A percentile compares a stretch with the other conserved stretches of the same genome.
phyloP scores from a whole-genome alignment of 2,329 filamentous ascomycete genomes.

The Verticillium nubilum region DNA sequence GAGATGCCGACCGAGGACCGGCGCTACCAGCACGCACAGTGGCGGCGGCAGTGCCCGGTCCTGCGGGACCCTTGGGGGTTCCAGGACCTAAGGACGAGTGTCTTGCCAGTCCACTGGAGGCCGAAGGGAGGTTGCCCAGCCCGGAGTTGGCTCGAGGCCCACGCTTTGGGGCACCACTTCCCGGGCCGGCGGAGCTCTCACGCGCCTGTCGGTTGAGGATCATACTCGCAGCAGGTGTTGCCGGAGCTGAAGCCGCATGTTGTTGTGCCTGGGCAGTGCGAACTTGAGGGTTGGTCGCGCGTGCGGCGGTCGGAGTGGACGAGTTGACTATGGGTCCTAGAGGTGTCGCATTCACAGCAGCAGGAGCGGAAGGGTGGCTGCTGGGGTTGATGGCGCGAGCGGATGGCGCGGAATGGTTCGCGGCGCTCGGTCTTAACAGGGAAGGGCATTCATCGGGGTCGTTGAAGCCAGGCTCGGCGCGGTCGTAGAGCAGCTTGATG shows the following conservation, averaged over 20 bases:
- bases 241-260: constrained; percentile 50
- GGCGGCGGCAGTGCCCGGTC: constrained; percentile 22
- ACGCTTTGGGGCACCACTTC: constrained; percentile 41
- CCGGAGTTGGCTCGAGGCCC: constrained; percentile 42
- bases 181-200: constrained; percentile 55
- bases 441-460: constrained; percentile 61
- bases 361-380: constrained; percentile 23
- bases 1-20: constrained; percentile 46
- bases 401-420: constrained; percentile 39
- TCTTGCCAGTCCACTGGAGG: constrained; percentile 54
- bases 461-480: constrained; percentile 55
- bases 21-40: constrained; percentile 51
- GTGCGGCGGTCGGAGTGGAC: constrained; percentile 34
- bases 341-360: constrained; percentile 23
- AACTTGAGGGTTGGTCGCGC: constrained; percentile 39
- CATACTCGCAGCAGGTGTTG: constrained; percentile 56
- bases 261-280: constrained; percentile 45
- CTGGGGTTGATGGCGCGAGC: constrained; percentile 37
- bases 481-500: constrained; percentile 56
- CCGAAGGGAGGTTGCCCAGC: constrained; percentile 39
- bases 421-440: constrained; percentile 51
- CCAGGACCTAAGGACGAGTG: constrained; percentile 60
- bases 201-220: constrained; percentile 51
- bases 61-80: constrained; percentile 45
- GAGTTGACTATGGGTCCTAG: constrained; percentile 31